A percentile compares a stretch with the other conserved stretches of the same genome.
Conservation (phyloP, 306 rosid species). For the Oxytropis ochrocephala region DNA sequence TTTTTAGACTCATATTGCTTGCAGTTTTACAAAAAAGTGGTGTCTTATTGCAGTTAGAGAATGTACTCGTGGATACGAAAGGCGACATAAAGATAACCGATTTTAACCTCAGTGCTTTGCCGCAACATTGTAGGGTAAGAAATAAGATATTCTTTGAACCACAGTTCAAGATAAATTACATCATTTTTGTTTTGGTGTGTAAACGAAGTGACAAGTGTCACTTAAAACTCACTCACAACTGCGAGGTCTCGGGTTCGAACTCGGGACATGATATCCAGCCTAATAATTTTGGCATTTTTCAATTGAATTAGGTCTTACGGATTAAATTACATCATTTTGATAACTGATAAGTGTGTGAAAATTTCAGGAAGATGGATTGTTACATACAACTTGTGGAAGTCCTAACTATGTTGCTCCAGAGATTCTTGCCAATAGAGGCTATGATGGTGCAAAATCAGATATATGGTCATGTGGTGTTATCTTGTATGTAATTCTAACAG, state of each 20-base stretch:
- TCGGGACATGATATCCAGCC: no score
- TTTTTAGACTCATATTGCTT: neutral
- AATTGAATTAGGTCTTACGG: no score
- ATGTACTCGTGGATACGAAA: slow-evolving; percentile 63
- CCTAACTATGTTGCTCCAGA: slow-evolving; percentile 98
- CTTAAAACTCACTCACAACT: no score
- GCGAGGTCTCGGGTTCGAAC: no score
- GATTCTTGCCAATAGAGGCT: slow-evolving; percentile 76
- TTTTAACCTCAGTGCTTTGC: slow-evolving; percentile 88
- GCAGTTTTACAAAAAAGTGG: neutral
- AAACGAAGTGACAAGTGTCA: no score
- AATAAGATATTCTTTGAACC: slow-evolving; percentile 17
- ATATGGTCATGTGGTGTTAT: slow-evolving; percentile 95
- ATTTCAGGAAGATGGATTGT: slow-evolving; percentile 70
- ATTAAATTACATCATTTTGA: neutral
- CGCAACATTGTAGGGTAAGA: slow-evolving; percentile 68
- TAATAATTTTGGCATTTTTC: no score
- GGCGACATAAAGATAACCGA: slow-evolving; percentile 81
- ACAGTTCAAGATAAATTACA: no score
- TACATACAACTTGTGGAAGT: slow-evolving; percentile 96
- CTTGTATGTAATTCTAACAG: slow-evolving; percentile 73
- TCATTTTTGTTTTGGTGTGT: no score
- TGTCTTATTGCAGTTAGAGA: slow-evolving; percentile 61
- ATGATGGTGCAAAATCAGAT: slow-evolving; percentile 86
- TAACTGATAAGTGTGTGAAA: slow-evolving; percentile 9